Conservation (phyloP, 73 alveolate species). For the Breviolum minutum region DNA sequence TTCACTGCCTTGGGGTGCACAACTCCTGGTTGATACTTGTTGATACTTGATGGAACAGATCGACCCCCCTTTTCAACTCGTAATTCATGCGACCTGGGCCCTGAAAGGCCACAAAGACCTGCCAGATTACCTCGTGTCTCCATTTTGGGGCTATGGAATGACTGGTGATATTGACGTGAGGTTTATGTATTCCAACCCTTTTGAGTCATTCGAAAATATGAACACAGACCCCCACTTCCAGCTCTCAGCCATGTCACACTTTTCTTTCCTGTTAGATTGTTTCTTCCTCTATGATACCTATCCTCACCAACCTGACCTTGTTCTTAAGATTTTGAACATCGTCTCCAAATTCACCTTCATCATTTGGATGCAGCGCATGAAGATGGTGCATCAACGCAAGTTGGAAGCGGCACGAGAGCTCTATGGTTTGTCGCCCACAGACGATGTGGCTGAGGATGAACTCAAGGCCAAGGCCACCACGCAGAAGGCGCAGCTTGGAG, state of each 20-base stretch:
- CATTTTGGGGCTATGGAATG: too few species aligned
- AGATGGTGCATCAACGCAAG: slow-evolving; percentile 91
- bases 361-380: slow-evolving; percentile 80
- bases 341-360: slow-evolving; percentile 65
- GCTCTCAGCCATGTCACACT: background rate
- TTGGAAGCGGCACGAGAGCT: slow-evolving; percentile 90
- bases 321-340: slow-evolving; percentile 16
- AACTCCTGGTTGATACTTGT: too few species aligned
- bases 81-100: too few species aligned
- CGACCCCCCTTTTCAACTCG: too few species aligned
- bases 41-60: too few species aligned
- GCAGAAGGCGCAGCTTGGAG: background rate
- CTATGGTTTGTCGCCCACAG: slow-evolving; percentile 83
- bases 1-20: too few species aligned
- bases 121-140: too few species aligned
- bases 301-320: background rate
- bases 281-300: background rate
- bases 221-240: too few species aligned
- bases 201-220: too few species aligned
- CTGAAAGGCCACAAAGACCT: too few species aligned
- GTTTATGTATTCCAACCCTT: too few species aligned
- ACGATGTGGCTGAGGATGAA: slow-evolving; percentile 50
- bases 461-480: background rate
- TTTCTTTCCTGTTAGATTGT: background rate
- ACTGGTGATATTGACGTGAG: too few species aligned